phyloP scores from a whole-genome alignment of 2,329 filamentous ascomycete species.

The Arthrobotrys iridis region DNA sequence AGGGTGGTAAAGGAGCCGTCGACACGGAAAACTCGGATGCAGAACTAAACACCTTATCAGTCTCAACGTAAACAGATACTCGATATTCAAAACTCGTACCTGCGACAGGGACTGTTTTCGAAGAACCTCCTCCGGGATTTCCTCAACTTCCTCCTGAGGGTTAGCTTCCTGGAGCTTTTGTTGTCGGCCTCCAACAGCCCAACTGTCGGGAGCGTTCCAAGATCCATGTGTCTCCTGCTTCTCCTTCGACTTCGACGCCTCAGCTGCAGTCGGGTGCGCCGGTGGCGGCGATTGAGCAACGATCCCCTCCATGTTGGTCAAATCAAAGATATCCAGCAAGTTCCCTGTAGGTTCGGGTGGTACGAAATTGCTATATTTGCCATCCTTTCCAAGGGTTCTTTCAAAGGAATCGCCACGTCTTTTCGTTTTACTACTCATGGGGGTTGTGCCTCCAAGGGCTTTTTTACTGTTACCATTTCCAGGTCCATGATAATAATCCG shows the following conservation, averaged over 20 bases:
- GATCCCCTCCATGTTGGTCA: constrained; percentile 91
- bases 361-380: constrained; percentile 63
- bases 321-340: constrained; percentile 57
- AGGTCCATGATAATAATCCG: constrained; percentile 47
- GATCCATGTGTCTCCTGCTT: constrained; percentile 60
- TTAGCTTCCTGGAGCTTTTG: constrained; percentile 60
- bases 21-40: constrained; percentile 91
- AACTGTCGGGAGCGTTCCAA: constrained; percentile 96
- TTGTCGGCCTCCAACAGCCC: constrained; percentile 88
- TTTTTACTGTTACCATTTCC: constrained; percentile 49
- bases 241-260: constrained; percentile 4
- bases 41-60: constrained; percentile 67
- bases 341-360: constrained; percentile 75
- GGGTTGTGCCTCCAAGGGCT: constrained; percentile 45
- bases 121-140: constrained; percentile 52
- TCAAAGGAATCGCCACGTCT: constrained; percentile 50
- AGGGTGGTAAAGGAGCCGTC: constrained; percentile 95
- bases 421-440: constrained; percentile 37
- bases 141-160: constrained; percentile 51
- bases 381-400: constrained; percentile 31
- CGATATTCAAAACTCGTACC: constrained; percentile 43
- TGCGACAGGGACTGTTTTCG: constrained; percentile 56
- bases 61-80: background rate
- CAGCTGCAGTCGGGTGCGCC: constrained; percentile 70
- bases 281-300: constrained; percentile 76